Conservation (phyloP, 768 basidiomycete genomes). For the Hericium erinaceus region DNA sequence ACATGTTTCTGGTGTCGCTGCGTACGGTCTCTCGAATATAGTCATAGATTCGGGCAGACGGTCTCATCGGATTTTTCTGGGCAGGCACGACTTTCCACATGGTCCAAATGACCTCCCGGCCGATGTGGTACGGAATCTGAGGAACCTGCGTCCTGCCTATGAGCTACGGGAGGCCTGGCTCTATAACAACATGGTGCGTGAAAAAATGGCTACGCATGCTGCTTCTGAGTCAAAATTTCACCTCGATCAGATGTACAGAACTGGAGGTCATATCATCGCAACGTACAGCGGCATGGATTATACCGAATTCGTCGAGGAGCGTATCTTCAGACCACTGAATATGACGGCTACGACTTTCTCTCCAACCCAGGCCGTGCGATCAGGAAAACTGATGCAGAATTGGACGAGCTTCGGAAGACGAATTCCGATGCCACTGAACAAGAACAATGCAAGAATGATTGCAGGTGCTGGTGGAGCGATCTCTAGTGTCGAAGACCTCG, state of each 20-base stretch:
- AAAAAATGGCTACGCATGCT: no score
- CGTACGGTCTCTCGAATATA: no score
- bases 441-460: conserved; percentile 7
- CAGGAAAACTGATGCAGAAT: conserved; percentile 25
- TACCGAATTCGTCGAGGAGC: conserved; percentile 30
- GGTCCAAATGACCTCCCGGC: neutral
- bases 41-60: no score
- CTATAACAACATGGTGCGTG: conserved; percentile 30
- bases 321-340: conserved; percentile 30
- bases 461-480: neutral
- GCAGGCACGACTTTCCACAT: conserved; percentile 5
- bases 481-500: neutral
- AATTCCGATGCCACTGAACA: conserved; percentile 24
- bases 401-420: conserved; percentile 25
- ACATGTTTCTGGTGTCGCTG: conserved; percentile 31
- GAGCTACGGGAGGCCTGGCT: conserved; percentile 31
- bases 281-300: conserved; percentile 25
- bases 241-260: conserved; percentile 29
- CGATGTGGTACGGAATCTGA: conserved; percentile 16
- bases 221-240: neutral
- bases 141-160: conserved; percentile 23
- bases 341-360: conserved; percentile 35
- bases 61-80: conserved; percentile 16
- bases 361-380: conserved; percentile 20
- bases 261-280: conserved; percentile 25